Conservation (phyloP, 1,284 basidiomycete species). For the Trichosporon inkin region DNA sequence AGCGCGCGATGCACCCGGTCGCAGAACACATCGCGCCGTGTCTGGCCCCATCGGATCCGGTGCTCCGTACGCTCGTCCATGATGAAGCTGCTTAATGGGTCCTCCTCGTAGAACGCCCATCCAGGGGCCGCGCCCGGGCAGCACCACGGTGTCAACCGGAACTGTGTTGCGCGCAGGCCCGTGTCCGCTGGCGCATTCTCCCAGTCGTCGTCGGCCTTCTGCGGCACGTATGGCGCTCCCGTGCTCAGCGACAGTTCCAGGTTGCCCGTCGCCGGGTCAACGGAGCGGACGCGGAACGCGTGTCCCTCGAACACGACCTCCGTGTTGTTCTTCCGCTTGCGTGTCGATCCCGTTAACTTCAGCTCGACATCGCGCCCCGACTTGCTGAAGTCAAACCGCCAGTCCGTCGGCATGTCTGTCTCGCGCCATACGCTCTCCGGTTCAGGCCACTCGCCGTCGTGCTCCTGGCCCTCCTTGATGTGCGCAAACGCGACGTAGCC, state of each 20-base stretch:
- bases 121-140: conserved; percentile 27
- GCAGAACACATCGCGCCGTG: conserved; percentile 25
- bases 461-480: conserved; percentile 12
- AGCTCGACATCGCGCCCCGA: conserved; percentile 9
- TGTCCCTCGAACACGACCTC: not conserved
- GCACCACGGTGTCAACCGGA: conserved; percentile 32
- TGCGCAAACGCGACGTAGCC: conserved; percentile 19
- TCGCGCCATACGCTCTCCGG: conserved; percentile 24
- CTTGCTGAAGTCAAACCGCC: conserved; percentile 23
- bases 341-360: not conserved
- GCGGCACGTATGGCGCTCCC: not conserved
- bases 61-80: conserved; percentile 20
- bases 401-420: conserved; percentile 24
- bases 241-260: not conserved
- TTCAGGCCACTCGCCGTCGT: conserved; percentile 1
- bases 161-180: conserved; percentile 2
- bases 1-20: conserved; percentile 17
- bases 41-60: conserved; percentile 24
- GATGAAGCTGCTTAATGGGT: conserved; percentile 31
- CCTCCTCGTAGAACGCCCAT: conserved; percentile 36
- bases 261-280: not conserved
- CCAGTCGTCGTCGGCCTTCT: conserved; percentile 3
- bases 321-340: not conserved
- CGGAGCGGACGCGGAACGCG: not conserved
- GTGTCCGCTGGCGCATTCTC: not conserved